phyloP scores from a whole-genome alignment of 2,329 filamentous ascomycete species.

The Orbilia oligospora region DNA sequence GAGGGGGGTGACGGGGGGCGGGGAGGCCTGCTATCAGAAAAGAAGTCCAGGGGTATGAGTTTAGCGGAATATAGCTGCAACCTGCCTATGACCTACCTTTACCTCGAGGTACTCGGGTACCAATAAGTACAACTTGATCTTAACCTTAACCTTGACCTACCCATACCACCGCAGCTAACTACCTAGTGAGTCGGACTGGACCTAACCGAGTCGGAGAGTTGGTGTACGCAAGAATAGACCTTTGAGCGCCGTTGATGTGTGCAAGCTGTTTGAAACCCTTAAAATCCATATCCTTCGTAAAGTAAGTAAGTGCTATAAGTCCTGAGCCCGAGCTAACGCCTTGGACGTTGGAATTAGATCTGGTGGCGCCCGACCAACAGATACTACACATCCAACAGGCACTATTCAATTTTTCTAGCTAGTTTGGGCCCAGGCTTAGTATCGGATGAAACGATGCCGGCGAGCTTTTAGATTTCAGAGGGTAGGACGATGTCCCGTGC shows the following conservation, averaged over 20 bases:
- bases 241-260: not conserved
- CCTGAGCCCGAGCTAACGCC: not conserved
- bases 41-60: constrained; percentile 34
- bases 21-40: constrained; percentile 14
- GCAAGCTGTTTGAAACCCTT: not conserved
- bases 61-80: constrained; percentile 20
- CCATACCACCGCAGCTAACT: no score
- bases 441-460: constrained; percentile 30
- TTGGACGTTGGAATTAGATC: constrained; percentile 31
- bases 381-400: no score
- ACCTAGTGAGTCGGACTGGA: not conserved
- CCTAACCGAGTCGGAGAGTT: not conserved
- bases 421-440: not conserved
- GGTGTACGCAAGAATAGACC: constrained; percentile 1
- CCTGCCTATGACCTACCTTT: not conserved
- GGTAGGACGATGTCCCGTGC: no score
- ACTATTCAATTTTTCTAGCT: not conserved
- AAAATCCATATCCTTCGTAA: no score
- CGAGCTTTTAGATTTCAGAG: not conserved
- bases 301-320: no score
- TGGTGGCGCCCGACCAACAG: constrained; percentile 34
- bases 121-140: no score
- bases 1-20: no score
- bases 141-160: no score
- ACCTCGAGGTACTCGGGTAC: not conserved